phyloP scores from a whole-genome alignment of 2,329 filamentous ascomycete genomes.

The Paracoccidioides brasiliensis region DNA sequence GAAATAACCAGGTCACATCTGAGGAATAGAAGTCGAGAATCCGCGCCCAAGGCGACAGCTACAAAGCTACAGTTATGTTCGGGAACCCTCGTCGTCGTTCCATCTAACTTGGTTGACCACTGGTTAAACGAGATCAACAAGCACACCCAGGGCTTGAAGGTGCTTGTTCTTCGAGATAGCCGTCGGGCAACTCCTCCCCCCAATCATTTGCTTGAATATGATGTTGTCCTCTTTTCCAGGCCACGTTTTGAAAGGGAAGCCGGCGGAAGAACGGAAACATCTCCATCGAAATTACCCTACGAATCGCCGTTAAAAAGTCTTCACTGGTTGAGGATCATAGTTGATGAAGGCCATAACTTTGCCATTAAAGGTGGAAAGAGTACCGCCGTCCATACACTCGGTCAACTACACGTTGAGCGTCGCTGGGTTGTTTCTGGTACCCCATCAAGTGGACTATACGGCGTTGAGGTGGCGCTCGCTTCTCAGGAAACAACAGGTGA shows the following conservation, averaged over 20 bases:
- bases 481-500: constrained; percentile 22
- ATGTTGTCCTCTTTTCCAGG: constrained; percentile 67
- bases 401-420: constrained; percentile 48
- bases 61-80: constrained; percentile 18
- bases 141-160: constrained; percentile 55
- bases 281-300: constrained; percentile 27
- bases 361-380: constrained; percentile 53
- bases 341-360: constrained; percentile 83
- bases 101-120: constrained; percentile 69
- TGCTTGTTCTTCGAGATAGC: constrained; percentile 48
- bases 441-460: constrained; percentile 70
- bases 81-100: constrained; percentile 66
- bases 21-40: constrained; percentile 30
- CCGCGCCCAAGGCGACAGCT: constrained; percentile 12
- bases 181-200: constrained; percentile 43
- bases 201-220: constrained; percentile 49
- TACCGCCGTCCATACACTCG: constrained; percentile 42
- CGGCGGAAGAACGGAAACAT: constrained; percentile 23
- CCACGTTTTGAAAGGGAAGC: constrained; percentile 58
- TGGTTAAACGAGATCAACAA: constrained; percentile 72
- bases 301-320: constrained; percentile 54
- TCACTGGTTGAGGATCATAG: constrained; percentile 78
- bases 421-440: constrained; percentile 88
- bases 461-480: constrained; percentile 50
- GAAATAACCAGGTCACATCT: constrained; percentile 36